Evolutionary conservation across 192 early-diverging fungal species (phyloP).

Genomic region (Phycomyces nitens): DNA sequence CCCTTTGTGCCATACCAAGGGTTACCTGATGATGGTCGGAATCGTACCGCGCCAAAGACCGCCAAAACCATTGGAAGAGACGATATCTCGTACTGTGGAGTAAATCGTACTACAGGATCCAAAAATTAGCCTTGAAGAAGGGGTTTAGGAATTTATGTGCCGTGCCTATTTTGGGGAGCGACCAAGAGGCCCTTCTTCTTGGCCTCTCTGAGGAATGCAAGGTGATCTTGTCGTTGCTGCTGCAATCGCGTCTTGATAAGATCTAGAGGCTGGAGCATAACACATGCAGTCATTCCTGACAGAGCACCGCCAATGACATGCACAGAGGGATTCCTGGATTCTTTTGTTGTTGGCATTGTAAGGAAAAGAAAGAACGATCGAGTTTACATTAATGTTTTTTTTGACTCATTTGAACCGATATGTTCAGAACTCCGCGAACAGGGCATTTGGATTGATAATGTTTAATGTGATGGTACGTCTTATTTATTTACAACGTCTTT

Average conservation of each 20-base stretch:
- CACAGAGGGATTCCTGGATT: constrained; percentile 38
- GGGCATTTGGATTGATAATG: not conserved
- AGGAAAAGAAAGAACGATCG: not conserved
- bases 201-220: constrained; percentile 44
- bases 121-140: not conserved
- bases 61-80: constrained; percentile 49
- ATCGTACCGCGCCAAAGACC: constrained; percentile 83
- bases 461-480: not conserved
- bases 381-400: not conserved
- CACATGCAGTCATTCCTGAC: constrained; percentile 73
- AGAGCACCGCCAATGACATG: constrained; percentile 76
- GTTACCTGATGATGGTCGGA: constrained; percentile 55
- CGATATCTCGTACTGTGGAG: constrained; percentile 56
- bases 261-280: constrained; percentile 87
- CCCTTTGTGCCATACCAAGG: no score
- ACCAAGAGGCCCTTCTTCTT: constrained; percentile 41
- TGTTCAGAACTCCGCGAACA: not conserved
- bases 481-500: not conserved
- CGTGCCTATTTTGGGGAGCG: constrained; percentile 47
- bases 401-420: not conserved
- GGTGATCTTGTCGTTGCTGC: constrained; percentile 56
- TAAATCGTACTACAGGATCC: constrained; percentile 42
- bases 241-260: constrained; percentile 79
- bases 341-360: not conserved
- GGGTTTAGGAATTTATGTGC: not conserved